These are phyloP conservation scores for Ramularia endophylla DNA, from an alignment of 2,329 filamentous ascomycete species.

Conservation along the genomic window DNA sequence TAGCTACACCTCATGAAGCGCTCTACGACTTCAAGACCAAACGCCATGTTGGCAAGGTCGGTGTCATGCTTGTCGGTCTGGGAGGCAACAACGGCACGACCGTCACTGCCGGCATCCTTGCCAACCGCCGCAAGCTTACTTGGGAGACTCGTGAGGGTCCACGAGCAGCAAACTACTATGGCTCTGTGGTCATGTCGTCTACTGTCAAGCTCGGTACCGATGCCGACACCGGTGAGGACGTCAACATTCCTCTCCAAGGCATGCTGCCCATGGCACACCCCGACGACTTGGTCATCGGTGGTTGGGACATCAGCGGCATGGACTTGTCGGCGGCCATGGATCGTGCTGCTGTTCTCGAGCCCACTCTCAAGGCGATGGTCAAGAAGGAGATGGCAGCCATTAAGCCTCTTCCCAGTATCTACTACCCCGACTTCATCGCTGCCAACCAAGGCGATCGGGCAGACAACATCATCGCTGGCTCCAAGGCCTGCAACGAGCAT, in stretches of 20 bases:
- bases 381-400: slow-evolving; percentile 89
- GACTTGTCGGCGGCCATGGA: slow-evolving; percentile 92
- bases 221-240: slow-evolving; percentile 72
- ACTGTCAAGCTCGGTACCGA: slow-evolving; percentile 95
- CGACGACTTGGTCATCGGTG: slow-evolving; percentile 89
- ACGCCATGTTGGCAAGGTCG: slow-evolving; percentile 85
- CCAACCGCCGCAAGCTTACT: slow-evolving; percentile 76
- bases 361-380: slow-evolving; percentile 82
- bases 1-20: slow-evolving; percentile 81
- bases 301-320: slow-evolving; percentile 95
- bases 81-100: slow-evolving; percentile 98
- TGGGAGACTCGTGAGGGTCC: slow-evolving; percentile 94
- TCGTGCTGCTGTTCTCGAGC: slow-evolving; percentile 88
- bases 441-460: slow-evolving; percentile 96
- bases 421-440: slow-evolving; percentile 99
- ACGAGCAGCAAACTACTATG: slow-evolving; percentile 91
- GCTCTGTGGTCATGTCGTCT: slow-evolving; percentile 93
- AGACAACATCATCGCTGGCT: slow-evolving; percentile 79
- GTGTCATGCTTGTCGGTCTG: slow-evolving; percentile 96
- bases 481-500: slow-evolving; percentile 78
- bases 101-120: slow-evolving; percentile 93
- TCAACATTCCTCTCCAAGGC: slow-evolving; percentile 94
- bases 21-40: slow-evolving; percentile 97
- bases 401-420: slow-evolving; percentile 87
- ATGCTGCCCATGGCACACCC: slow-evolving; percentile 86